Percentiles rank a stretch among this genome's conserved stretches.
phyloP scores from a whole-genome alignment of 73 alveolate species.

The Paramecium caudatum region DNA sequence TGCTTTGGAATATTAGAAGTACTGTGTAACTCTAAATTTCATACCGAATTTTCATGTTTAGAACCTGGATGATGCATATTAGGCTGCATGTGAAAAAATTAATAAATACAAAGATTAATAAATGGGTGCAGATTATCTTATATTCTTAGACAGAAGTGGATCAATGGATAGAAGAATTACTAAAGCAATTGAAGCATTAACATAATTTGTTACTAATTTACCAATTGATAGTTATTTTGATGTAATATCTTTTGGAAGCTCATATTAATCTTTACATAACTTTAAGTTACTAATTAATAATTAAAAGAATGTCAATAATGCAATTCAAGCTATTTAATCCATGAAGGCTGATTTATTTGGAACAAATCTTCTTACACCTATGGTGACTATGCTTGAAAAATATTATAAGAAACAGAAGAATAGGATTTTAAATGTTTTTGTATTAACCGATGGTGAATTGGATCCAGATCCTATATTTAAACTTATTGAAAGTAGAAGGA shows the following conservation, averaged over 20 bases:
- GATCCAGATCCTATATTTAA: slow-evolving; percentile 82
- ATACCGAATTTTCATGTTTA: slow-evolving; percentile 66
- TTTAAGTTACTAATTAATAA: slow-evolving; percentile 79
- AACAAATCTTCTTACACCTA: slow-evolving; percentile 90
- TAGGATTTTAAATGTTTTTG: slow-evolving; percentile 81
- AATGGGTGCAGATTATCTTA: slow-evolving; percentile 83
- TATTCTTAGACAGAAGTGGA: slow-evolving; percentile 90
- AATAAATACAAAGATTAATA: background rate
- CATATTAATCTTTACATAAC: slow-evolving; percentile 59
- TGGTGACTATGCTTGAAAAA: slow-evolving; percentile 40
- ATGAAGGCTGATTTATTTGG: slow-evolving; percentile 91
- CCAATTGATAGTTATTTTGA: slow-evolving; percentile 86
- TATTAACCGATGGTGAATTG: slow-evolving; percentile 98
- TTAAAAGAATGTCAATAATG: slow-evolving; percentile 75
- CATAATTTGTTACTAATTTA: slow-evolving; percentile 83
- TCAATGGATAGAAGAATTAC: slow-evolving; percentile 89
- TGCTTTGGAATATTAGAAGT: slow-evolving; percentile 7
- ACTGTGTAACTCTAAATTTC: slow-evolving; percentile 65
- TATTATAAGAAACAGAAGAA: background rate
- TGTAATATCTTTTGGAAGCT: slow-evolving; percentile 83
- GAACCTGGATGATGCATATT: slow-evolving; percentile 54
- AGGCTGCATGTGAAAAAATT: background rate
- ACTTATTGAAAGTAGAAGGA: slow-evolving; percentile 75
- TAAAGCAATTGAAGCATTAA: slow-evolving; percentile 85
- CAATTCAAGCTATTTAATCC: slow-evolving; percentile 53